Percentiles rank a stretch among this genome's conserved stretches.
phyloP scores from a whole-genome alignment of 169 alveolate genomes.

The Eimeria praecox region DNA sequence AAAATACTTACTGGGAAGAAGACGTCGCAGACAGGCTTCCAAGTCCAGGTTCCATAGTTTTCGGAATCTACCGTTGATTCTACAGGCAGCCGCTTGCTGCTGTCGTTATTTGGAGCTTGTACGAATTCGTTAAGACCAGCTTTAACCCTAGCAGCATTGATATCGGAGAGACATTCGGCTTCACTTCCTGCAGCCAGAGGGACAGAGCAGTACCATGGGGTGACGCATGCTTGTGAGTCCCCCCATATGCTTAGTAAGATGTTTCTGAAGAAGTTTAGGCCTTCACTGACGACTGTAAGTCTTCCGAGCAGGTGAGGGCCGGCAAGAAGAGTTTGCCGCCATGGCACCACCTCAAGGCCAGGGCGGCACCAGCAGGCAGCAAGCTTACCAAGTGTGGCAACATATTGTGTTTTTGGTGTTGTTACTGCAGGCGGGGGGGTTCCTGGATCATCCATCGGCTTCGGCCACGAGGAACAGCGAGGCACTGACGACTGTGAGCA shows the following conservation, averaged over 20 bases:
- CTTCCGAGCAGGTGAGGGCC: not conserved
- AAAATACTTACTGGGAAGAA: not conserved
- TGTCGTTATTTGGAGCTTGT: not conserved
- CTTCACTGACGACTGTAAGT: too few species aligned
- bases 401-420: not conserved
- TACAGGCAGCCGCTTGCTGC: not conserved
- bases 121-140: not conserved
- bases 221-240: too few species aligned
- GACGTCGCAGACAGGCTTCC: not conserved
- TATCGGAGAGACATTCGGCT: not conserved
- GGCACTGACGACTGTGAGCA: constrained; percentile 23
- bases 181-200: not conserved
- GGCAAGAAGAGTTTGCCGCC: not conserved
- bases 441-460: too few species aligned
- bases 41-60: not conserved
- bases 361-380: not conserved
- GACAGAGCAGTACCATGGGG: not conserved
- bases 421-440: too few species aligned
- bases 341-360: not conserved
- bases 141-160: not conserved
- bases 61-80: not conserved
- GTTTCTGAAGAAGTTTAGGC: too few species aligned
- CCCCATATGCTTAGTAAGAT: not conserved
- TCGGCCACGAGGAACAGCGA: not conserved
- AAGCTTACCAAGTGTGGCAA: not conserved